phyloP scores from a whole-genome alignment of 1,284 basidiomycete species.

The Trametes pubescens region DNA sequence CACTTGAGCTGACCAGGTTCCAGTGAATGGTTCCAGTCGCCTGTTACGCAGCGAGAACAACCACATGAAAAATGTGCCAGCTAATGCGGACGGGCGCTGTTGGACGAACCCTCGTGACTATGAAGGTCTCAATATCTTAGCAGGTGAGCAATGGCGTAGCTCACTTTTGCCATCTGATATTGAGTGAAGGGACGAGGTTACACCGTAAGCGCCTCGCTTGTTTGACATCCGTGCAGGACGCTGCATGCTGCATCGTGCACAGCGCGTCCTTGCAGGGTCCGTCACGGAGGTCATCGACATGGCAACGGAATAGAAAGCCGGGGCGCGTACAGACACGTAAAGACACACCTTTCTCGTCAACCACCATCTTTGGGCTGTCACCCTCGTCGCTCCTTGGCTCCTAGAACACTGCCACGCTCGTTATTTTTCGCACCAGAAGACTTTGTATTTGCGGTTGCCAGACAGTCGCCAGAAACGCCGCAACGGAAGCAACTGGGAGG shows the following conservation, averaged over 20 bases:
- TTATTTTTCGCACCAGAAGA: conserved; percentile 4
- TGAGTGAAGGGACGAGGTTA: no score
- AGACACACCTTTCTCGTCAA: conserved; percentile 26
- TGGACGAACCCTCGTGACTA: no score
- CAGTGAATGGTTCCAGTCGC: no score
- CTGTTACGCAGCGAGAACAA: no score
- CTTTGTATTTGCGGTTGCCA: neutral
- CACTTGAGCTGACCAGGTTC: no score
- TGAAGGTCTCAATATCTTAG: no score
- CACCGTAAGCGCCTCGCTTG: neutral
- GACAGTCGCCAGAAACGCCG: conserved; percentile 13
- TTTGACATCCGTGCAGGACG: neutral
- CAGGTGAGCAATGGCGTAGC: no score
- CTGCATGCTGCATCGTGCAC: neutral
- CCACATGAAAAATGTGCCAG: no score
- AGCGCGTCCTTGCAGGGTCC: neutral
- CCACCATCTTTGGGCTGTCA: conserved; percentile 30
- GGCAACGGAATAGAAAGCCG: conserved; percentile 27
- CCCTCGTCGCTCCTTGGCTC: conserved; percentile 25
- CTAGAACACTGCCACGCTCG: conserved; percentile 15
- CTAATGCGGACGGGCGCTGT: no score
- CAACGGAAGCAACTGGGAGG: conserved; percentile 21
- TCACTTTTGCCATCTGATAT: no score
- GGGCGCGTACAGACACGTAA: neutral
- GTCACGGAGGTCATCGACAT: conserved; percentile 31